phyloP scores from a whole-genome alignment of 2,329 filamentous ascomycete species.

The Fusarium pseudonygamai region DNA sequence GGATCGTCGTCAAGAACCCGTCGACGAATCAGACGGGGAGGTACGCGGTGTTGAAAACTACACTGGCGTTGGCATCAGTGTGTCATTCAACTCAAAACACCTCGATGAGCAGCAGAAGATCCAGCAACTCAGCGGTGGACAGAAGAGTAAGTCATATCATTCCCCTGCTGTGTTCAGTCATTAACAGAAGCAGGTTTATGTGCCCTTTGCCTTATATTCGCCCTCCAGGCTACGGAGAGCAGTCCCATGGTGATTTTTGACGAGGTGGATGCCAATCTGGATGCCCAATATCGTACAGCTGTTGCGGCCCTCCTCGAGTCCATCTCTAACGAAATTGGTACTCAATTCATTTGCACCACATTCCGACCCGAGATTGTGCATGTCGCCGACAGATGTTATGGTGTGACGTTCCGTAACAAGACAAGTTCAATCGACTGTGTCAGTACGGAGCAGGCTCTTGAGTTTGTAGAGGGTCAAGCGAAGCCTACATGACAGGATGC shows the following conservation, averaged over 20 bases:
- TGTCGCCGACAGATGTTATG: conserved; percentile 97
- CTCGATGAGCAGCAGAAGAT: conserved; percentile 96
- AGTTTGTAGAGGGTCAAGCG: conserved; percentile 89
- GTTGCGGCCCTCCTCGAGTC: conserved; percentile 89
- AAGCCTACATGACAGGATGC: conserved; percentile 44
- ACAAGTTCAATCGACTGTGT: conserved; percentile 95
- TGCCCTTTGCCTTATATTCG: conserved; percentile 96
- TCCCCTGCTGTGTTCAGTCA: not conserved
- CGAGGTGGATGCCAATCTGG: conserved; percentile 97
- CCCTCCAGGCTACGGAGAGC: conserved; percentile 97
- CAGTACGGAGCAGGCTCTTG: conserved; percentile 83
- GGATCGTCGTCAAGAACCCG: conserved; percentile 69
- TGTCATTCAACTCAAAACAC: conserved; percentile 98
- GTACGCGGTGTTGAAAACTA: conserved; percentile 90
- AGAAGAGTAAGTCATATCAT: conserved; percentile 79
- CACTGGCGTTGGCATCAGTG: conserved; percentile 93
- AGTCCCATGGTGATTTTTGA: conserved; percentile 99
- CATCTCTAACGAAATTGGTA: conserved; percentile 73
- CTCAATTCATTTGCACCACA: conserved; percentile 97
- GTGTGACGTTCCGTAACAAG: conserved; percentile 93
- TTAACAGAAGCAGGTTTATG: conserved; percentile 73
- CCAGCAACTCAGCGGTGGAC: conserved; percentile 94
- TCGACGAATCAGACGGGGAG: conserved; percentile 72
- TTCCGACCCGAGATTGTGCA: conserved; percentile 97
- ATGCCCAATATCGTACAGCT: conserved; percentile 96